These are phyloP conservation scores for Spizellomyces sp. DNA, from an alignment of 192 early-diverging fungal species.

Conservation along the genomic window DNA sequence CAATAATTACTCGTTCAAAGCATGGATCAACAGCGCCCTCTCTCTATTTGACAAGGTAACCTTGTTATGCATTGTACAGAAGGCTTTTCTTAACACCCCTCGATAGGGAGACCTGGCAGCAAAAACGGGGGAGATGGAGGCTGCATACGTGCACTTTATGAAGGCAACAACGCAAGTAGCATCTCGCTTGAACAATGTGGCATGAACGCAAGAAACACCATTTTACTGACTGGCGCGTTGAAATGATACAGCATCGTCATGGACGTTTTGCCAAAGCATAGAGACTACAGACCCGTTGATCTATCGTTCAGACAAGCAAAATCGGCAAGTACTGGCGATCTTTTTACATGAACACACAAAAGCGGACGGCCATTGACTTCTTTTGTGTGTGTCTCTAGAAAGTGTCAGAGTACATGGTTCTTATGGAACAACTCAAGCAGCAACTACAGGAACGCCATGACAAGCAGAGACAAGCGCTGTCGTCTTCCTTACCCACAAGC, in stretches of 20 bases:
- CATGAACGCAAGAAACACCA: background rate
- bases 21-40: slow-evolving; percentile 13
- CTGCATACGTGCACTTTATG: slow-evolving; percentile 16
- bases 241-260: slow-evolving; percentile 35
- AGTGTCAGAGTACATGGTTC: slow-evolving; percentile 12
- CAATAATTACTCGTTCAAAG: slow-evolving; percentile 13
- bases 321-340: slow-evolving; percentile 6
- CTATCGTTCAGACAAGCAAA: background rate
- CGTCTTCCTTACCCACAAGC: background rate
- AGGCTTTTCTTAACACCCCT: background rate
- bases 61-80: background rate
- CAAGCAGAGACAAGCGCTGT: background rate
- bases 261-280: slow-evolving; percentile 38
- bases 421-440: slow-evolving; percentile 36
- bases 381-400: slow-evolving; percentile 16
- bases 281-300: slow-evolving; percentile 22
- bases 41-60: slow-evolving; percentile 20
- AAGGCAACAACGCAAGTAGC: slow-evolving; percentile 16
- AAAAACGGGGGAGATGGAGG: background rate
- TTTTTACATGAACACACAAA: background rate
- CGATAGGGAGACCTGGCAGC: background rate
- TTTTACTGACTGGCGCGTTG: background rate
- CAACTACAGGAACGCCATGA: slow-evolving; percentile 14
- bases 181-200: background rate
- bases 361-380: background rate